These are phyloP conservation scores for Kuraishia cidri DNA, from an alignment of 805 yeast species.

Conservation along the genomic window DNA sequence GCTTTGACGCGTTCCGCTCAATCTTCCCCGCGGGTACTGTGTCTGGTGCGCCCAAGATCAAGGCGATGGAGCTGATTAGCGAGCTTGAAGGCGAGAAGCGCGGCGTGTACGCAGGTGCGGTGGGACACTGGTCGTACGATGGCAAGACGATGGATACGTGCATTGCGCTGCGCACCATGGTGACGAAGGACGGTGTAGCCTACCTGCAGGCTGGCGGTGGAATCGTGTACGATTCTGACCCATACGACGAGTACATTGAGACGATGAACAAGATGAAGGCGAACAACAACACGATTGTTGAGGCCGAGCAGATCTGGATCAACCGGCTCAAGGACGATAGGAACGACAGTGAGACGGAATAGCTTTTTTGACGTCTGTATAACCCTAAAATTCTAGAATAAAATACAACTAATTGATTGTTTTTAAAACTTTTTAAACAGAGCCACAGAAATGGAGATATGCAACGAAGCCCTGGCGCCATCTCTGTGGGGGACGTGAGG, in stretches of 20 bases:
- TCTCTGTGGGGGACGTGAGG: no score
- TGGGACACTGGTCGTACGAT: conserved; percentile 96
- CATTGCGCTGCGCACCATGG: conserved; percentile 96
- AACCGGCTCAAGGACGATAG: conserved; percentile 23
- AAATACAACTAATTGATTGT: no score
- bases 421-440: no score
- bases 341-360: conserved; percentile 16
- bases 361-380: no score
- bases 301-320: conserved; percentile 80
- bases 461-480: no score
- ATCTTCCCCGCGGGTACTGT: conserved; percentile 99
- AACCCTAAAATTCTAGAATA: no score
- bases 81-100: conserved; percentile 87
- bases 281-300: conserved; percentile 81
- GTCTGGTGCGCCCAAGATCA: conserved; percentile 96
- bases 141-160: conserved; percentile 96
- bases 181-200: conserved; percentile 81
- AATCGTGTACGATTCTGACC: conserved; percentile 91
- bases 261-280: conserved; percentile 97
- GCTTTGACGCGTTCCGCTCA: conserved; percentile 96
- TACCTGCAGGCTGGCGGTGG: conserved; percentile 99
- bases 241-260: conserved; percentile 90
- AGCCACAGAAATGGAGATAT: no score
- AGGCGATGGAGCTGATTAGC: conserved; percentile 91
- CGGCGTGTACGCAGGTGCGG: conserved; percentile 98